Evolutionary conservation across 495 filamentous ascomycete species (phyloP), one percentile per base, ranked within the genome.

Genomic region (Penicillium egyptiacum): DNA sequence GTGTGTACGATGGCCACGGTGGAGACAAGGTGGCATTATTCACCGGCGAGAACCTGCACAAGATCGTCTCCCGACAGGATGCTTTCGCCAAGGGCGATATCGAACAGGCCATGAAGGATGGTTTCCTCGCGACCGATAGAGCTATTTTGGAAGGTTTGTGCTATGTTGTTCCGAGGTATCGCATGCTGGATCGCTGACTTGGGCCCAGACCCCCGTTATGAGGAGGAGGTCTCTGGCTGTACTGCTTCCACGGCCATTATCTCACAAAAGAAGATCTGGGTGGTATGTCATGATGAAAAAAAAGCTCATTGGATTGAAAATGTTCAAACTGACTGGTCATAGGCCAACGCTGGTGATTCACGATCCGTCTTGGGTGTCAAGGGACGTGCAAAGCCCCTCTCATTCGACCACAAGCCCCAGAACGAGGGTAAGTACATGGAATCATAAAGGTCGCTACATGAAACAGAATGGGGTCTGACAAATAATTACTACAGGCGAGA

Each of bases 341-440:
- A 98, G 94, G 94, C 89, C 40, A 98, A 98, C 71, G 90, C 94
- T 56, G 94, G 94, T 64, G 94, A 98, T 74, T 98, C 94, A 41
- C 83, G 94, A 75, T 89, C 87, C 58, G 94, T 98, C 4, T 71
- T 98, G 58, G 94, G 95, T 53, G 88, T 98, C 56, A 98, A 97
- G 76, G 94, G 94, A 63, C 83, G 93, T 63, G 94, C 94, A 55
- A 98, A 98, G 74, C 94, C 95, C 14, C 80, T 98, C 50, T 98
- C 94, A 7, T 95, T 92, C 71, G 94, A 98, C 69, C 94, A 98
- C 79, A 98, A 98, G 76, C 94, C 94, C 14, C 92, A 96, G 71
- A 98, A 98, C 61, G 94, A 98, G 82, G 91, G 94, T 96, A 63
- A 50, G 74, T 63, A 14, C 42, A 17, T 53, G 8, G 33, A 7